Conservation (phyloP, 257 asterid genomes). For the Solanum piurae region DNA sequence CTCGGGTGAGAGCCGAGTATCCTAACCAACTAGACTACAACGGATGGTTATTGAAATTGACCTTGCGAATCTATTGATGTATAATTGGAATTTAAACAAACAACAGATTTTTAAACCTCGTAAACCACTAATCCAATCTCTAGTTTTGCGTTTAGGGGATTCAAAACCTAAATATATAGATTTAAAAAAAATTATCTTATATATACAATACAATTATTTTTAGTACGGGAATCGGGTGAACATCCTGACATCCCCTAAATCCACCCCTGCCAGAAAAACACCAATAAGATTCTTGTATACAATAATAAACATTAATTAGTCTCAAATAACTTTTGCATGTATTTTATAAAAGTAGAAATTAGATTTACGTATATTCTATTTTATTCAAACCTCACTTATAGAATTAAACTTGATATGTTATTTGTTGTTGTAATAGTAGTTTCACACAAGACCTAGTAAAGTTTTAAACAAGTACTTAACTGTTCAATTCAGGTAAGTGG, state of each 20-base stretch:
- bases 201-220: neutral
- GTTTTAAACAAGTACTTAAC: neutral
- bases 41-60: conserved; percentile 17
- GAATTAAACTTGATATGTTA: neutral
- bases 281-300: neutral
- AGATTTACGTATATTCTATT: neutral
- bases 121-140: neutral
- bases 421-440: neutral
- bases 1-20: conserved; percentile 99
- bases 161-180: neutral
- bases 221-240: neutral
- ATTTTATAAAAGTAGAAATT: neutral
- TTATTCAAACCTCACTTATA: neutral
- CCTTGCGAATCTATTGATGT: neutral
- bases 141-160: neutral
- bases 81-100: neutral
- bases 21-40: conserved; percentile 98
- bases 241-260: neutral
- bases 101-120: neutral
- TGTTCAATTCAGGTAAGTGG: neutral
- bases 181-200: neutral
- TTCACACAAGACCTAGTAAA: neutral
- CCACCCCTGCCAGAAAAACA: neutral
- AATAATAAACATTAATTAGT: neutral
- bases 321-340: neutral